Evolutionary conservation across 2,329 filamentous ascomycete genomes (phyloP).

Genomic region (Sarocladium oryzae): DNA sequence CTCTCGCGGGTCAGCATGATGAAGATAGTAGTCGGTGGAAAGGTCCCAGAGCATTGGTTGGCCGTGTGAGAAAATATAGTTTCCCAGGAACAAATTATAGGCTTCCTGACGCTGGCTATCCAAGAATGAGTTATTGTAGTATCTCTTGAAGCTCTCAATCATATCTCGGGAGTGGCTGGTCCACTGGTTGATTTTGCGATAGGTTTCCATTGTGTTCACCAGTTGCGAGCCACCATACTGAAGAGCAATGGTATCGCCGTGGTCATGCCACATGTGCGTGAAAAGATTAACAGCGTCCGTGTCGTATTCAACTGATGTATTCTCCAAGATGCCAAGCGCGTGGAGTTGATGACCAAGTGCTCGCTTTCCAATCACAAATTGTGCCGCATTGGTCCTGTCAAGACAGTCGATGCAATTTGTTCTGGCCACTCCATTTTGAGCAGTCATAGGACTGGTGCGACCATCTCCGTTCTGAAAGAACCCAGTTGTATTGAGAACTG

Average conservation of each 20-base stretch:
- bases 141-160: slow-evolving; percentile 98
- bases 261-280: slow-evolving; percentile 97
- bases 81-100: slow-evolving; percentile 94
- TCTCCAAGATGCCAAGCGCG: slow-evolving; percentile 78
- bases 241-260: slow-evolving; percentile 94
- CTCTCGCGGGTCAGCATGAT: slow-evolving; percentile 74
- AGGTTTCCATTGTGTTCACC: slow-evolving; percentile 99
- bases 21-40: slow-evolving; percentile 89
- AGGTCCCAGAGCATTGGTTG: slow-evolving; percentile 98
- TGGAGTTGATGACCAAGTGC: slow-evolving; percentile 89
- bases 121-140: slow-evolving; percentile 98
- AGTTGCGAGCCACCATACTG: slow-evolving; percentile 97
- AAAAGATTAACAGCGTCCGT: slow-evolving; percentile 95
- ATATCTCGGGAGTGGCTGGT: slow-evolving; percentile 95
- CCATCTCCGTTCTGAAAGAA: slow-evolving; percentile 93
- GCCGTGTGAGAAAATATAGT: slow-evolving; percentile 82
- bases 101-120: slow-evolving; percentile 97
- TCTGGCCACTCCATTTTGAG: slow-evolving; percentile 87
- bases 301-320: slow-evolving; percentile 79
- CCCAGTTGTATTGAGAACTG: slow-evolving; percentile 76
- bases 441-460: slow-evolving; percentile 51
- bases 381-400: slow-evolving; percentile 93
- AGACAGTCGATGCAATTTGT: slow-evolving; percentile 98
- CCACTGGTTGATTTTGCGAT: slow-evolving; percentile 98
- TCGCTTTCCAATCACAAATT: slow-evolving; percentile 94